Conservation (phyloP, 768 basidiomycete species). For the Porphyrellus cyaneotinctus region DNA sequence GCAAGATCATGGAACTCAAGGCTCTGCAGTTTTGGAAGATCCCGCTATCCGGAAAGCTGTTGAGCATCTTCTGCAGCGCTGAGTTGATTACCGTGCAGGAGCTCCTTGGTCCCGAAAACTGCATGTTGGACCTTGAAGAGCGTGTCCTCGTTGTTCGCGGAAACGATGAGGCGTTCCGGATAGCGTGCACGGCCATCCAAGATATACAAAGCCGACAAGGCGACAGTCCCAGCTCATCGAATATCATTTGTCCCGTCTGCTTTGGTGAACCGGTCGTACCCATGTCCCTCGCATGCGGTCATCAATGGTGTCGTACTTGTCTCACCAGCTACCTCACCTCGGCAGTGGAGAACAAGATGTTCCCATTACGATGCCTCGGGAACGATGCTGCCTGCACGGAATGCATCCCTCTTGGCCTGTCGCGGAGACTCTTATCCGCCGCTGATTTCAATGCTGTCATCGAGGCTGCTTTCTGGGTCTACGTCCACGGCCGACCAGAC, state of each 20-base stretch:
- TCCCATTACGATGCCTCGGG: constrained; percentile 74
- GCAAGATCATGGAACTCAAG: constrained; percentile 43
- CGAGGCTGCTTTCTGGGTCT: constrained; percentile 55
- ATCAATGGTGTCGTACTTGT: constrained; percentile 65
- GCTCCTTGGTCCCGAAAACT: constrained; percentile 54
- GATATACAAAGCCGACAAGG: constrained; percentile 35
- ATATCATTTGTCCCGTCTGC: constrained; percentile 62
- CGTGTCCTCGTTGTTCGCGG: constrained; percentile 55
- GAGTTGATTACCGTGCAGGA: constrained; percentile 44
- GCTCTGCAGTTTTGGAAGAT: constrained; percentile 42
- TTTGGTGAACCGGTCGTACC: constrained; percentile 53
- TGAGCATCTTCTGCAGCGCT: constrained; percentile 44
- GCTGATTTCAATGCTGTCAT: constrained; percentile 53
- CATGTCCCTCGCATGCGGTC: constrained; percentile 56
- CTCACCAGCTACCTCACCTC: constrained; percentile 55
- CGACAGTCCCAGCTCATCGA: constrained; percentile 18
- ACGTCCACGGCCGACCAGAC: constrained; percentile 54
- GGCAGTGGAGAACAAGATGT: constrained; percentile 51
- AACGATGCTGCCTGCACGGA: constrained; percentile 54
- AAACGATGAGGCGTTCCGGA: constrained; percentile 33
- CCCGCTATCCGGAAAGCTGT: constrained; percentile 42
- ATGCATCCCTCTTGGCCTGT: constrained; percentile 50
- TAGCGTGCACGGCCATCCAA: constrained; percentile 40
- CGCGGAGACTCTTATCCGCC: constrained; percentile 47
- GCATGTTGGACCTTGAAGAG: constrained; percentile 43